phyloP scores from a whole-genome alignment of 306 rosid genomes.

The Trifolium pratense region DNA sequence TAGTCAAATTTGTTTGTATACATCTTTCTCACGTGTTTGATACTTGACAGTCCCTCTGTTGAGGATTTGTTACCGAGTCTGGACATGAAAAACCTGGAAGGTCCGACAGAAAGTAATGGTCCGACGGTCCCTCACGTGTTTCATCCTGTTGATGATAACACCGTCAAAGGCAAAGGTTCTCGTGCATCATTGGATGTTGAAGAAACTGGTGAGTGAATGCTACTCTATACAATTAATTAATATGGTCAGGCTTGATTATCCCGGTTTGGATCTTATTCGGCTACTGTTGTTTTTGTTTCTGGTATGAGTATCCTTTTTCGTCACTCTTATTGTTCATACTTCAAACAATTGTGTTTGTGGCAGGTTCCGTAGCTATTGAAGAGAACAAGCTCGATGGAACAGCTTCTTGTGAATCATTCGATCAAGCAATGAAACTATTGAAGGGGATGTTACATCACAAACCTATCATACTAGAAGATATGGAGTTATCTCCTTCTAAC shows the following conservation, averaged over 20 bases:
- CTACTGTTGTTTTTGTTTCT: background rate
- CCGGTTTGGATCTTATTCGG: background rate
- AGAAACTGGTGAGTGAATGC: constrained; percentile 50
- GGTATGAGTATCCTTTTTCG: background rate
- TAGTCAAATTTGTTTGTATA: background rate
- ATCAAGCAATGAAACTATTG: too few species aligned
- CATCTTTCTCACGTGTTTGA: constrained; percentile 8
- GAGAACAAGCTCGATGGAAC: background rate
- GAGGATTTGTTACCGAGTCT: constrained; percentile 57
- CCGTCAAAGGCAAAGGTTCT: constrained; percentile 43
- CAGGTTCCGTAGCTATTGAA: background rate
- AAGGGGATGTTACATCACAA: background rate
- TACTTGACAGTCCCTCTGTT: constrained; percentile 55
- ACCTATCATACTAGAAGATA: background rate
- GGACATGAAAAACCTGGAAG: constrained; percentile 61
- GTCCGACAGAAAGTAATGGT: constrained; percentile 75
- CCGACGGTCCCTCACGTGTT: too few species aligned
- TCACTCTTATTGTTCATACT: background rate
- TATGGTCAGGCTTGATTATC: constrained; percentile 7
- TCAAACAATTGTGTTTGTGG: background rate
- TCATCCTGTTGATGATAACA: constrained; percentile 44
- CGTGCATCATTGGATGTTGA: constrained; percentile 43
- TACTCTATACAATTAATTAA: background rate
- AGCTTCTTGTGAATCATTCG: too few species aligned
- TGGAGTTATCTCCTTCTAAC: too few species aligned